Percentiles rank a stretch among this genome's conserved stretches.
Evolutionary conservation across 2,329 filamentous ascomycete genomes (phyloP).

Genomic region (Neurospora sp.): DNA sequence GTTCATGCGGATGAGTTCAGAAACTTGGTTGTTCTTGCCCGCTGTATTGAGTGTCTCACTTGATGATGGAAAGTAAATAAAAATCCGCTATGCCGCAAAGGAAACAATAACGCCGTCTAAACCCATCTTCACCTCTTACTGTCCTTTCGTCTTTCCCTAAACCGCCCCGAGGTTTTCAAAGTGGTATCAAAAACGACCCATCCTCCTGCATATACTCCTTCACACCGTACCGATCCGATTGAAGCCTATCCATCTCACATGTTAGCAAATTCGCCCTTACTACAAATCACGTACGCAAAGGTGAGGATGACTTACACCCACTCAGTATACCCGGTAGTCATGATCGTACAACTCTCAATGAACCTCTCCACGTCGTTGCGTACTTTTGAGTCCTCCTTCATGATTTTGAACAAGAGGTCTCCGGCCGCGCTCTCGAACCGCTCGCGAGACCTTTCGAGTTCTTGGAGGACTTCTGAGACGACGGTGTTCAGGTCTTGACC

Average conservation of each 20-base stretch:
- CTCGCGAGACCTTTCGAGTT: background rate
- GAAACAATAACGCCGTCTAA: background rate
- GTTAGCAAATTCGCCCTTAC: too few species aligned
- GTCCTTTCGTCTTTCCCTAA: background rate
- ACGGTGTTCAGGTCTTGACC: background rate
- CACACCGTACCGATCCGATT: background rate
- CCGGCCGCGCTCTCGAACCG: background rate
- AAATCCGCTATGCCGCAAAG: background rate
- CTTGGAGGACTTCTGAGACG: background rate
- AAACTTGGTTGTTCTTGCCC: background rate
- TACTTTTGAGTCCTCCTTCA: background rate
- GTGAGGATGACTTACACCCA: background rate
- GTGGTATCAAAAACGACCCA: background rate
- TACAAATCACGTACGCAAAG: too few species aligned
- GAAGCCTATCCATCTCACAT: background rate
- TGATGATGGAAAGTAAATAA: background rate
- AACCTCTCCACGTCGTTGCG: background rate
- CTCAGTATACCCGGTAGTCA: background rate
- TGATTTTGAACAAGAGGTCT: background rate
- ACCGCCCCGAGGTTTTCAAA: background rate
- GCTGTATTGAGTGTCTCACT: background rate
- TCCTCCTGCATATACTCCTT: conserved; percentile 3
- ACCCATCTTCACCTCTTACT: background rate
- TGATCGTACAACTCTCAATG: background rate
- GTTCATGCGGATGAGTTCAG: too few species aligned